Percentiles rank a stretch among this genome's conserved stretches.
Evolutionary conservation across 1,284 basidiomycete genomes (phyloP).

Genomic region (Heterobasidion occidentale): DNA sequence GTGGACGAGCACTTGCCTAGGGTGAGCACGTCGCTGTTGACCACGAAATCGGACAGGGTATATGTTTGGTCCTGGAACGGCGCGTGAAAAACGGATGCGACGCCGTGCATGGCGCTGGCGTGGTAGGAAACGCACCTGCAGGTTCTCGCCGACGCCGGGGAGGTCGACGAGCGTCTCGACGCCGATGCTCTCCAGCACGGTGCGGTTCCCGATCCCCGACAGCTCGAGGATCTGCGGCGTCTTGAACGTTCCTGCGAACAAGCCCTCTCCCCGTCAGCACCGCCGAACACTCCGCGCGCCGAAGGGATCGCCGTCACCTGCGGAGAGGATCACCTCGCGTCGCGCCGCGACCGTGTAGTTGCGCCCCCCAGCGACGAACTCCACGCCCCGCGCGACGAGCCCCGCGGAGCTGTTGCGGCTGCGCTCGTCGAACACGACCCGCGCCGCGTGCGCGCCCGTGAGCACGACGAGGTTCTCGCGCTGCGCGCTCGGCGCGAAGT

Average conservation of each 20-base stretch:
- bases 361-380: conserved; percentile 10
- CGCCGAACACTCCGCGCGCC: too few species aligned
- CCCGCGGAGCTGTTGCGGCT: background rate
- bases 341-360: conserved; percentile 17
- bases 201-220: background rate
- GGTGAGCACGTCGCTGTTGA: conserved; percentile 7
- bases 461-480: conserved; percentile 12
- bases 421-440: conserved; percentile 7
- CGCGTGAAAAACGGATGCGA: background rate
- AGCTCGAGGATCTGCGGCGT: conserved; percentile 12
- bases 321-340: conserved; percentile 18
- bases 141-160: conserved; percentile 27
- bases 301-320: background rate
- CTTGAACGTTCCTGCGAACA: conserved; percentile 18
- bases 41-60: conserved; percentile 8
- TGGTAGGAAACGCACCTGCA: conserved; percentile 7
- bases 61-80: conserved; percentile 10
- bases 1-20: conserved; percentile 5
- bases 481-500: conserved; percentile 11
- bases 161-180: background rate
- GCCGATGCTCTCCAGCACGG: background rate
- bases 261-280: background rate
- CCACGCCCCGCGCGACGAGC: conserved; percentile 6
- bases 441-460: conserved; percentile 11
- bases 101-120: background rate